Conservation (phyloP, 306 rosid species). For the Rosa chinensis region DNA sequence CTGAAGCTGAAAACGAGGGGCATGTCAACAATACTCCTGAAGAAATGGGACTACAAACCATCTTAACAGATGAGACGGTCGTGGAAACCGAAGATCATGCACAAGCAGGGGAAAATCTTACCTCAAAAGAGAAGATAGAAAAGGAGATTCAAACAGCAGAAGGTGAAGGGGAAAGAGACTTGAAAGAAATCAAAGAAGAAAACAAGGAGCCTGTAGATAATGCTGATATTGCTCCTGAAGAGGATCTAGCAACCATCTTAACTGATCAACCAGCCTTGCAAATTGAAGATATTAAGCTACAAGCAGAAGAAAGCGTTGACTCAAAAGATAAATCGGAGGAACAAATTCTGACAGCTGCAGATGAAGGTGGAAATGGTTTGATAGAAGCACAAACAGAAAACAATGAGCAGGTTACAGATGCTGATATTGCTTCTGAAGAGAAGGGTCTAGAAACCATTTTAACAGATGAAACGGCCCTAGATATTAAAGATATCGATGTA, state of each 20-base stretch:
- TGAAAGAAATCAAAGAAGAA: constrained; percentile 19
- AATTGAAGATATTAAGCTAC: not conserved
- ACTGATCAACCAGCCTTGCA: not conserved
- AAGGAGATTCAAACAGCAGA: not conserved
- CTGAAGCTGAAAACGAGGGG: constrained; percentile 14
- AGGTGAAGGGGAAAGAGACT: not conserved
- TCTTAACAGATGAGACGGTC: not conserved
- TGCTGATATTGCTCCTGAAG: constrained; percentile 5
- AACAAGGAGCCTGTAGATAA: not conserved
- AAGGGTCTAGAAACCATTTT: constrained; percentile 2
- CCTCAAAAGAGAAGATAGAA: constrained; percentile 1
- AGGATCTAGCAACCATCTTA: not conserved
- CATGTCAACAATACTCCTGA: constrained; percentile 8
- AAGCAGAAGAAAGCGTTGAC: not conserved
- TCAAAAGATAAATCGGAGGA: constrained; percentile 12
- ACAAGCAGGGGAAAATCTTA: not conserved
- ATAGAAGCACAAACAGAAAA: constrained; percentile 23
- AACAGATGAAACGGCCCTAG: not conserved
- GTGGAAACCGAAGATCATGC: not conserved
- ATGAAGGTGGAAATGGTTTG: constrained; percentile 5
- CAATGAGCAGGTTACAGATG: not conserved
- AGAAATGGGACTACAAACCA: not conserved
- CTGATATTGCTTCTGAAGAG: constrained; percentile 5
- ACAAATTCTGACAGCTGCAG: not conserved
- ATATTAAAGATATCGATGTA: constrained; percentile 1